phyloP scores from a whole-genome alignment of 306 rosid genomes.

The Rosa chinensis region DNA sequence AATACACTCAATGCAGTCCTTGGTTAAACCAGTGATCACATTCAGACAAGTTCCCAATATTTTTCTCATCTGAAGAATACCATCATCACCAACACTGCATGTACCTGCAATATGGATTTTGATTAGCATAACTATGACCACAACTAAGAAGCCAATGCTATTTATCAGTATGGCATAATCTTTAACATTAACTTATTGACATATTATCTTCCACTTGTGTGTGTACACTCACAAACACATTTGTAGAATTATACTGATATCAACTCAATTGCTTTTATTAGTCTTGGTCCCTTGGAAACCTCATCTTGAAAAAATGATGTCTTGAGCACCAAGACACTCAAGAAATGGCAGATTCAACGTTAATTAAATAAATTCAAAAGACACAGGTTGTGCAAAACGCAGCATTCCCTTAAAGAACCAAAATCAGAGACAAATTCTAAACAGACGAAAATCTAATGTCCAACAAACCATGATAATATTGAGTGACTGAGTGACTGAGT shows the following conservation, averaged over 20 bases:
- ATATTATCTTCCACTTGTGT: neutral
- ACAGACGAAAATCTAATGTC: neutral
- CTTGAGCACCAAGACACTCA: neutral
- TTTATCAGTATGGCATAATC: neutral
- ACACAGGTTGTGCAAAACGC: neutral
- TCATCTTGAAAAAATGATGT: neutral
- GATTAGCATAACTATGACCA: conserved; percentile 12
- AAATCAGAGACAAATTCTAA: neutral
- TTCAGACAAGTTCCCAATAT: conserved; percentile 66
- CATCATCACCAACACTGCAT: conserved; percentile 47
- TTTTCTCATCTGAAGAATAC: conserved; percentile 36
- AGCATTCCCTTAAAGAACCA: neutral
- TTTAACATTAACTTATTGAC: neutral
- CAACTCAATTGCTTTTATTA: neutral
- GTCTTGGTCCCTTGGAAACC: neutral
- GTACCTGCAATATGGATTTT: conserved; percentile 54
- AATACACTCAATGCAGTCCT: conserved; percentile 66
- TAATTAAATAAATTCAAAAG: neutral
- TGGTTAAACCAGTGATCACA: conserved; percentile 54
- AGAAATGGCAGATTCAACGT: neutral
- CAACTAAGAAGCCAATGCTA: conserved; percentile 18
- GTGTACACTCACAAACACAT: neutral
- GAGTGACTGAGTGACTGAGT: neutral
- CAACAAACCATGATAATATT: neutral
- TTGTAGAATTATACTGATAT: neutral